A percentile compares a stretch with the other conserved stretches of the same genome.
Conservation (phyloP, 768 basidiomycete species). For the Hortiboletus flavorubellus region DNA sequence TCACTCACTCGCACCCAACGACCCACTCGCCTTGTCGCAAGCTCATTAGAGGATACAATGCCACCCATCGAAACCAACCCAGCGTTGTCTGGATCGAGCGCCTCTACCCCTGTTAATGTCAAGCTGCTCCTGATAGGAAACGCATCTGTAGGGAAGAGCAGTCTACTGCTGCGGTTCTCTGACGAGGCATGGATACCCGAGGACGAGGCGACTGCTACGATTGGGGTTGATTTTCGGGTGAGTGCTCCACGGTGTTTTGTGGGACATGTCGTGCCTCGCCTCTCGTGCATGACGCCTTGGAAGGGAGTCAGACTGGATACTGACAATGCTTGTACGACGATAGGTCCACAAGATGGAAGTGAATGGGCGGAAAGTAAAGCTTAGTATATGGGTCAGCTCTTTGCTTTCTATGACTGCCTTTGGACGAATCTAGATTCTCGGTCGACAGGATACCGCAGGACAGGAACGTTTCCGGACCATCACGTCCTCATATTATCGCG, state of each 20-base stretch:
- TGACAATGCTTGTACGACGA: background rate
- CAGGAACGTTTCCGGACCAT: slow-evolving; percentile 97
- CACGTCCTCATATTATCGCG: slow-evolving; percentile 92
- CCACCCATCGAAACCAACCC: slow-evolving; percentile 18
- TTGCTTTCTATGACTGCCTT: background rate
- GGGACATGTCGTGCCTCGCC: background rate
- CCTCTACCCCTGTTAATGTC: slow-evolving; percentile 52
- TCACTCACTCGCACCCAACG: background rate
- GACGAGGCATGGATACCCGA: slow-evolving; percentile 94
- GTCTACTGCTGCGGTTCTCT: slow-evolving; percentile 89
- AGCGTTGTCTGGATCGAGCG: slow-evolving; percentile 25
- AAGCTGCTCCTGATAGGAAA: slow-evolving; percentile 86
- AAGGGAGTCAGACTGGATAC: background rate
- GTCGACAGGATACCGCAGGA: slow-evolving; percentile 81
- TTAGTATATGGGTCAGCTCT: slow-evolving; percentile 90
- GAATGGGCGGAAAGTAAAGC: slow-evolving; percentile 79
- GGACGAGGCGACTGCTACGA: slow-evolving; percentile 84
- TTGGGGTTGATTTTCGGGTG: slow-evolving; percentile 83
- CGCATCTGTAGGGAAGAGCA: slow-evolving; percentile 91
- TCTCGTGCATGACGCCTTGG: background rate
- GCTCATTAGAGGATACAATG: slow-evolving; percentile 9
- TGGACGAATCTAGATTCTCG: background rate
- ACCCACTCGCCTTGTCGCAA: background rate
- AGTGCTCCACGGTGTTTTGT: slow-evolving; percentile 25
- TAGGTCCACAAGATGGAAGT: slow-evolving; percentile 89